Base-by-base conservation (phyloP, 2,329 filamentous ascomycete species). In the Colletotrichum higginsianum region DNA sequence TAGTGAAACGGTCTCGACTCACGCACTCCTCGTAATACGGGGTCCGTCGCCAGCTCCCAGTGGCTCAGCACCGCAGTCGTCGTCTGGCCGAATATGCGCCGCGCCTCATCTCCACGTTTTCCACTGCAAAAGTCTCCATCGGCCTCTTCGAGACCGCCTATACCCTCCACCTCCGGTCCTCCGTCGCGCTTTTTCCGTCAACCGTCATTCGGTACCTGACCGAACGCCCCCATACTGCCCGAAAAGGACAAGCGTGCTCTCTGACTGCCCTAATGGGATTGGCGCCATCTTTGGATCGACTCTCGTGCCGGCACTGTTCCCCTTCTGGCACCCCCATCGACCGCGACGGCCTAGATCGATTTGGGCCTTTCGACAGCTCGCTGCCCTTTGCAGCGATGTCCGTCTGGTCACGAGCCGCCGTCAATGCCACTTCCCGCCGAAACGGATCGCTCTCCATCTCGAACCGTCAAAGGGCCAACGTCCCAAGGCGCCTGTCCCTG, bases 141-240 rank as follows among this genome's bases (percentile, higher is more conserved):
- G 63, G 61, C 61, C 66, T 58, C 53, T 46, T 50, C 60, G 38
- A 30, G 60, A 61, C 60, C 58, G 38, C 13, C 26, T 57, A 38
- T 12, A 26, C 61, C 40, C 55, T 40, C 49, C 58, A 40, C 53
- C 26, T 61, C 67, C 62, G 61, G 55, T 47, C 47, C 47, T 70
- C 67, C 67, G 67, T 66, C 47, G 62, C 67, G 62, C 55, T 70
- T 71, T 71, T 71, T 50, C 63, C 67, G 67, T 71, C 63, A 67
- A 67, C 67, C 63, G 67, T 71, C 67, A 67, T 52, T 71, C 67
- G 67, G 67, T 71, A 57, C 67, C 67, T 71, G 67, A 52, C 67
- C 67, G 67, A 67, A 47, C 8, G 15, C 21, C 67, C 67, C 40
- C 26, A 61, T 35, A 64, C 15, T 72, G 18, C 69, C 44, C 65